Base-by-base conservation (phyloP, 441 rosid genomes). In the Pelargonium cotyledonis region DNA sequence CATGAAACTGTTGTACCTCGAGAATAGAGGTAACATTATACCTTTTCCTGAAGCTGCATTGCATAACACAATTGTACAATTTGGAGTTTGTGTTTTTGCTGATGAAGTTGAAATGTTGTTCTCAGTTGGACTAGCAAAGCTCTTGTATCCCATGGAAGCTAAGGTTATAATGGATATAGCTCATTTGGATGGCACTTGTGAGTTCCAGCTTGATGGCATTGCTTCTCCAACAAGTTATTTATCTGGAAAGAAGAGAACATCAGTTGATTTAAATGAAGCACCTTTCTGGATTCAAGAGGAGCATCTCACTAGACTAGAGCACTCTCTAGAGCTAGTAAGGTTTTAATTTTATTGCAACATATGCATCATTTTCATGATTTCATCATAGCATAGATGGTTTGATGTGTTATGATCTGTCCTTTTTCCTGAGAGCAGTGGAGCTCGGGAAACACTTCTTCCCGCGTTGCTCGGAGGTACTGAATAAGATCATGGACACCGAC, bases 71-170 rank as follows among this genome's bases (percentile, higher is more conserved):
- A 43, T 43, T 43, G 46, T 43, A 2, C 1, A 43, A 7, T 43
- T 1, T 43, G 9, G 9, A 6, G 46, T 7, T 43, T 43, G 7
- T 7, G 5, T 7, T 43, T 43, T 43, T 43, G 8, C 46, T 43
- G 5, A 43, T 43, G 46, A 43, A 43, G 10, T 43, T 6, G 46
- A 43, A 43, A 6, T 10, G 21, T 38, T 70, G 35, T 73, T 60
- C 66, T 65, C 80, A 93, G 98, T 93, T 79, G 97, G 87, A 60
- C 69, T 93, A 26, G 98, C 97, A 16, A 84, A 81, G 46, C 81
- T 89, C 68, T 80, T 93, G 19, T 93, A 90, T 71, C 98, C 98
- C 9, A 75, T 73, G 78, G 98, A 93, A 83, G 91, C 98, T 7
- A 76, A 83, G 81, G 86, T 89, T 47, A 86, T 60, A 4, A 86